These are phyloP conservation scores for Cyberlindnera americana DNA, from an alignment of 805 yeast genomes.

Conservation along the genomic window DNA sequence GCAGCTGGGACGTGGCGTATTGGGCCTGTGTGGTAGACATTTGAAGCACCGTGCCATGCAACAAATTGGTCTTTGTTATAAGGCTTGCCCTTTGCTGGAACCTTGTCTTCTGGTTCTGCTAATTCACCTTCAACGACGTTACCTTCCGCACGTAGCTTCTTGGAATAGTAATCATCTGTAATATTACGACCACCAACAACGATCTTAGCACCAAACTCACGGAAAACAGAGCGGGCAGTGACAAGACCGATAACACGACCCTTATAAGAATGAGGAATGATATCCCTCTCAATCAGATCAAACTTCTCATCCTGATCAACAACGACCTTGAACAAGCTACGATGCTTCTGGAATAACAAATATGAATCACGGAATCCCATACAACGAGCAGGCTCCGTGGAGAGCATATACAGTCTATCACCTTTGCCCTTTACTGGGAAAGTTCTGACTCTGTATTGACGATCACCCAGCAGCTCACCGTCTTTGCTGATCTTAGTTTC, in stretches of 20 bases:
- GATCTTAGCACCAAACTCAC: constrained; percentile 89
- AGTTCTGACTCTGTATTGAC: constrained; percentile 69
- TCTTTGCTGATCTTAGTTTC: constrained; percentile 62
- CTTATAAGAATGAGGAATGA: constrained; percentile 86
- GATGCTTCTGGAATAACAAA: constrained; percentile 82
- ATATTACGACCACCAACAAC: constrained; percentile 76
- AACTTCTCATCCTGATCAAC: constrained; percentile 74
- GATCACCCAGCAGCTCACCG: constrained; percentile 69
- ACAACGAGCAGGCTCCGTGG: constrained; percentile 94
- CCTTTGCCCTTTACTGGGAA: constrained; percentile 62
- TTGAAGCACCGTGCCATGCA: constrained; percentile 49
- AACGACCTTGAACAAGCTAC: constrained; percentile 66
- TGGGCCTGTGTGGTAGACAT: constrained; percentile 33
- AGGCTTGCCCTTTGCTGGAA: constrained; percentile 40
- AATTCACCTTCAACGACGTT: constrained; percentile 70
- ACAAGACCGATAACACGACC: constrained; percentile 87
- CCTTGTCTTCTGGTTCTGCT: constrained; percentile 60
- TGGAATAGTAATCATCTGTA: constrained; percentile 84
- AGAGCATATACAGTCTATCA: constrained; percentile 74
- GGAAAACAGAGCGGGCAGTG: constrained; percentile 82
- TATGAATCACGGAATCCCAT: constrained; percentile 94
- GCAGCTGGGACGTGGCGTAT: constrained; percentile 9
- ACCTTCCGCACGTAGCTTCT: constrained; percentile 42
- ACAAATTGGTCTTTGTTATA: constrained; percentile 48
- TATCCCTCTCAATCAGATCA: constrained; percentile 74